Percentiles rank a stretch among this genome's conserved stretches.
Conservation (phyloP, 2,329 filamentous ascomycete species). For the Apiospora koreana region DNA sequence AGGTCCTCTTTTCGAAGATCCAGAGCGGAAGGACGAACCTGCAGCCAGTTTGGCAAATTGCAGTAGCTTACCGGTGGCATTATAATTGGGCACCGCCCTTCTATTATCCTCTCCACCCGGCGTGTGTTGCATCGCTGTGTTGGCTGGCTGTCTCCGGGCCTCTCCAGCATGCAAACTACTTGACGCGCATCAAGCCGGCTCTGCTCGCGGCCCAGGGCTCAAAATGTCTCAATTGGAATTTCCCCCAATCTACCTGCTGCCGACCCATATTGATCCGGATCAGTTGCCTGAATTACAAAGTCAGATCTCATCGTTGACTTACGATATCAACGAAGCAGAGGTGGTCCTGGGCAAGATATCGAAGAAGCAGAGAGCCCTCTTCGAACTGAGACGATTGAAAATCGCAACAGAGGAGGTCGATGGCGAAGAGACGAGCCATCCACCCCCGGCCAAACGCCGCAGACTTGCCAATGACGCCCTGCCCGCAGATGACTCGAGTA, state of each 20-base stretch:
- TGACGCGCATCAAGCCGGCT: neutral
- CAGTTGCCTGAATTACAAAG: conserved; percentile 66
- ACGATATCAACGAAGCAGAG: conserved; percentile 70
- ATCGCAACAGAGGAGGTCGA: conserved; percentile 56
- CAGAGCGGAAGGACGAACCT: neutral
- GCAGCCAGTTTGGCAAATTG: neutral
- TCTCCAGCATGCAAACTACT: neutral
- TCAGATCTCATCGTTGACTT: conserved; percentile 66
- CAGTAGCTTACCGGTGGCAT: neutral
- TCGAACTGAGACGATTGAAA: conserved; percentile 73
- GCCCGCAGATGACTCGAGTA: conserved; percentile 32
- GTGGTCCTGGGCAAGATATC: conserved; percentile 75
- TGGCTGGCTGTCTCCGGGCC: neutral
- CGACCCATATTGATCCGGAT: conserved; percentile 65
- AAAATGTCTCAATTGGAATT: conserved; percentile 36
- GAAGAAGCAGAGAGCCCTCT: conserved; percentile 68
- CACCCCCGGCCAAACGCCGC: conserved; percentile 33
- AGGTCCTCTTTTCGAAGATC: neutral
- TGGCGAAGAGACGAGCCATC: neutral
- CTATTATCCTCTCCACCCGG: neutral
- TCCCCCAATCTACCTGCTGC: conserved; percentile 73
- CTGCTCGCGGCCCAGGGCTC: neutral
- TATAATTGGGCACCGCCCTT: neutral
- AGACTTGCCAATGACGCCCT: conserved; percentile 36
- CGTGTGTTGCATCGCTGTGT: neutral